Conservation (phyloP, 331 rosid species). For the Prunus yedoensis region DNA sequence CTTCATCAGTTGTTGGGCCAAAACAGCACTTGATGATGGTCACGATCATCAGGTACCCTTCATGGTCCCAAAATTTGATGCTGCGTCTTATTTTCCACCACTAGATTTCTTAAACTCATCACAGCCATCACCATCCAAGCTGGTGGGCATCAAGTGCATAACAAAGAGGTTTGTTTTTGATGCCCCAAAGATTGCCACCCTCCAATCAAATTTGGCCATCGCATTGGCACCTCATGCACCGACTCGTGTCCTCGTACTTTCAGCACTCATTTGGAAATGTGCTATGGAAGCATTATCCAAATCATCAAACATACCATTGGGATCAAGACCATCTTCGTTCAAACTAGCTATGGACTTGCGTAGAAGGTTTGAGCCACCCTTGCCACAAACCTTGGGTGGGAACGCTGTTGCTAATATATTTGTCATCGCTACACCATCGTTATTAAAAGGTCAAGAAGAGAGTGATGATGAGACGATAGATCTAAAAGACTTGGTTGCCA, state of each 20-base stretch:
- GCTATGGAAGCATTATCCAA: no score
- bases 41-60: no score
- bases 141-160: no score
- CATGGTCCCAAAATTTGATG: not conserved
- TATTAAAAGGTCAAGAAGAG: no score
- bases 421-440: not conserved
- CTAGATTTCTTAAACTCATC: not conserved
- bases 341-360: no score
- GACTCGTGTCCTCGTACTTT: slow-evolving; percentile 15
- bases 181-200: not conserved
- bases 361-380: not conserved
- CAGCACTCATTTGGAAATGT: slow-evolving; percentile 4
- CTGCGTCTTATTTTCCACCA: not conserved
- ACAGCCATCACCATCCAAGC: no score
- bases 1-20: no score
- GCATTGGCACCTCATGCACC: not conserved
- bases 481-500: not conserved
- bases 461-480: no score
- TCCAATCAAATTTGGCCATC: slow-evolving; percentile 8
- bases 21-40: no score
- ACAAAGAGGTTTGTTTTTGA: slow-evolving; percentile 13
- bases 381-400: slow-evolving; percentile 11
- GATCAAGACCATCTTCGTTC: not conserved
- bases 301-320: slow-evolving; percentile 15
- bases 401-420: not conserved